Base-by-base conservation (phyloP, 805 yeast species). In the Yamadazyma sp. region DNA sequence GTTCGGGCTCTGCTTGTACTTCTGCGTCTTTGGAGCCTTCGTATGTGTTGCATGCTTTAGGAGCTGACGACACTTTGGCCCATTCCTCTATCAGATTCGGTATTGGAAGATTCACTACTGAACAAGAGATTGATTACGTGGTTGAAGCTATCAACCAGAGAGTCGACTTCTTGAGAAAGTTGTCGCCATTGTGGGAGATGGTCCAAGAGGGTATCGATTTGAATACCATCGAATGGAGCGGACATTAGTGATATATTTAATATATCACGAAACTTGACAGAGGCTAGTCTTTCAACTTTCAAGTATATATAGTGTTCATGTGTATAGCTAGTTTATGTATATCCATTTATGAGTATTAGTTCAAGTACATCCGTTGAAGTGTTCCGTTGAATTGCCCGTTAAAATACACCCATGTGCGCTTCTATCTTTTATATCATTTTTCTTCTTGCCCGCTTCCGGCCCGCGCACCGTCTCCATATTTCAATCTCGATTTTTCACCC, bases 151-250 rank as follows among this genome's bases (percentile, higher is more conserved):
- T 93, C 41, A 73, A 78, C 40, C 90, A 87, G 60, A 80, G 97
- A 64, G 98, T 93, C 38, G 82, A 81, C 47, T 88, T 88, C 66
- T 75, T 93, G 59, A 80, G 99, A 65, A 91, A 89, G 56, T 73
- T 93, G 66, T 81, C 93, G 41, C 99, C 99, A 33, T 72, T 93
- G 53, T 93, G 98, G 98, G 99, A 93, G 70, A 90, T 93, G 98
- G 96, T 88, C 41, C 96, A 93, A 65, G 98, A 93, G 49, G 99
- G 99, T 50, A 91, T 93, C 54, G 99, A 93, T 59, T 72, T 93
- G 60, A 77, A 84, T 55, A 76, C 95, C 22, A 93, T 93, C 54
- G 95, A 93, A 69, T 93, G 99, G 99, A 86, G 96, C 43, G 98
- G 96, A 48, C 99, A 93, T 66, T 93, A 63, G 23, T 17, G 6